Conservation (phyloP, 208 protist genomes). For the Trichomonas gallinae region DNA sequence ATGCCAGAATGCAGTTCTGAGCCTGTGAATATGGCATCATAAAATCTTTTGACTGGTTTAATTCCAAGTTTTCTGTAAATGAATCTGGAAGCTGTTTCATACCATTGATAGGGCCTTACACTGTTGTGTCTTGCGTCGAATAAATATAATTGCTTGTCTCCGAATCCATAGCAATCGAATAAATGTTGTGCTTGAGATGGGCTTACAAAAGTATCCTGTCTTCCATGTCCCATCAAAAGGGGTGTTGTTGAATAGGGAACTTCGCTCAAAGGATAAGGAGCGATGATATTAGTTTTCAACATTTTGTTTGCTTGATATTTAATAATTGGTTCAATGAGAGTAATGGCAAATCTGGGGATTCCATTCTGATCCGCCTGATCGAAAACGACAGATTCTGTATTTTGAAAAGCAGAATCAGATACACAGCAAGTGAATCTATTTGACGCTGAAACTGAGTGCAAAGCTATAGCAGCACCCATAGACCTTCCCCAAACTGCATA, state of each 20-base stretch:
- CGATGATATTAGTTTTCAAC: background rate
- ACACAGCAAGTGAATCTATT: background rate
- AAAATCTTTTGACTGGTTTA: background rate
- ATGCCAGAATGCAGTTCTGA: background rate
- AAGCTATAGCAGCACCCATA: background rate
- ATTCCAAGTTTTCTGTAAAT: conserved; percentile 2
- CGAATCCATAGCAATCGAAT: background rate
- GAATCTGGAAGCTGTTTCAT: background rate
- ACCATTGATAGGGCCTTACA: background rate
- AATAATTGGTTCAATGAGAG: background rate
- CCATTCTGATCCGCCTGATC: background rate
- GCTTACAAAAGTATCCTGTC: background rate
- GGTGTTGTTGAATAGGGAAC: background rate
- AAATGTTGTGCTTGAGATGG: background rate
- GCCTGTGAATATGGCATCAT: background rate
- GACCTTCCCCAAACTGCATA: background rate
- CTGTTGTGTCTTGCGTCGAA: background rate
- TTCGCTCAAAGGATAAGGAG: background rate
- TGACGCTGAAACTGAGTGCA: background rate
- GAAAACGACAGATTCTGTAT: background rate
- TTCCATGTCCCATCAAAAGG: conserved; percentile 1
- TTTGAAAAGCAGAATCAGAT: background rate
- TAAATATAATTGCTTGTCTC: background rate
- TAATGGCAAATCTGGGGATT: background rate
- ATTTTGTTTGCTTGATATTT: background rate